phyloP scores from a whole-genome alignment of 2,329 filamentous ascomycete genomes.

The Verruconis gallopava region DNA sequence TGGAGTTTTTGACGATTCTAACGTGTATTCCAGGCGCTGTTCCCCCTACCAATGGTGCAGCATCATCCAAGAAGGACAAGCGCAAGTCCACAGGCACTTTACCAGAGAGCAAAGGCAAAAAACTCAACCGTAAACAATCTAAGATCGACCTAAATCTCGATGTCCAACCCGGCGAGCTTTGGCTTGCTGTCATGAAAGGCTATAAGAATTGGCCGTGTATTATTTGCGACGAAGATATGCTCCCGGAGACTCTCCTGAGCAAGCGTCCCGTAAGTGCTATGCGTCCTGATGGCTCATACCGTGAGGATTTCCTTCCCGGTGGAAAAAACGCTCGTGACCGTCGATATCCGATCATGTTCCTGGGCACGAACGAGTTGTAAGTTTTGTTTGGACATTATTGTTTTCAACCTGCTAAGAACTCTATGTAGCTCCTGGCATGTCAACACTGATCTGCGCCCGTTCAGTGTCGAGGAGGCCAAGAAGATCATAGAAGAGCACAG shows the following conservation, averaged over 20 bases:
- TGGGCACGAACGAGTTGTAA: slow-evolving; percentile 94
- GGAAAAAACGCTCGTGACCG: slow-evolving; percentile 76
- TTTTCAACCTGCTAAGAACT: slow-evolving; percentile 1
- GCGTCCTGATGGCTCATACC: slow-evolving; percentile 71
- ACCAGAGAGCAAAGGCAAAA: slow-evolving; percentile 60
- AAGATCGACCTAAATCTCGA: slow-evolving; percentile 54
- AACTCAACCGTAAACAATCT: slow-evolving; percentile 75
- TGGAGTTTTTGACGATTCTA: no score
- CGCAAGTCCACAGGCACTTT: slow-evolving; percentile 61
- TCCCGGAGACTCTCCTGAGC: slow-evolving; percentile 64
- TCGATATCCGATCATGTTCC: slow-evolving; percentile 89
- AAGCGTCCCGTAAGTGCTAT: slow-evolving; percentile 74
- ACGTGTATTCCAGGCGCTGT: background rate
- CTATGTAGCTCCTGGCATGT: slow-evolving; percentile 69
- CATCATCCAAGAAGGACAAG: slow-evolving; percentile 30
- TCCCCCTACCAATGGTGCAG: slow-evolving; percentile 5
- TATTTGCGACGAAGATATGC: slow-evolving; percentile 87
- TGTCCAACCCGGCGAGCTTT: slow-evolving; percentile 82
- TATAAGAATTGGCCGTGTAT: slow-evolving; percentile 91
- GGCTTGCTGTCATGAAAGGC: slow-evolving; percentile 85
- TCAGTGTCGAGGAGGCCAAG: slow-evolving; percentile 60
- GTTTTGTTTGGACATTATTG: slow-evolving; percentile 27
- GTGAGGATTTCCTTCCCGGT: slow-evolving; percentile 74
- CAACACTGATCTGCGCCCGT: slow-evolving; percentile 68
- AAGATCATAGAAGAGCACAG: slow-evolving; percentile 57